Percentiles rank a stretch among this genome's conserved stretches.
phyloP scores from a whole-genome alignment of 164 flowering plant species.

The Saururus chinensis region DNA sequence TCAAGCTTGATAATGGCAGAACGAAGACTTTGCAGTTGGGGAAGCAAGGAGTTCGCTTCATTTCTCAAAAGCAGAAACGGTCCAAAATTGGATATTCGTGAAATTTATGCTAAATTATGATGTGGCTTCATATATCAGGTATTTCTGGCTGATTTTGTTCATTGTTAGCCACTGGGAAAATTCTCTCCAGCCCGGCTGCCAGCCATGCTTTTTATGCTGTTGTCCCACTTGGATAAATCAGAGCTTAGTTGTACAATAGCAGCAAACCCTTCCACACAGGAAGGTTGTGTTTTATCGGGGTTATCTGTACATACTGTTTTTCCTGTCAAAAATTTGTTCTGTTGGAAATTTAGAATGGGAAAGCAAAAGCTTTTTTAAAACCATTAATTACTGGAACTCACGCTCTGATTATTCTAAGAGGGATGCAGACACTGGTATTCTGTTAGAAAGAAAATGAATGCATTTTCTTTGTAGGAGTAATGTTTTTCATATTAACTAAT shows the following conservation, averaged over 20 bases:
- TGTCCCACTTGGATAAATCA: neutral
- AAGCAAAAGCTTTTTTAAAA: too few species aligned
- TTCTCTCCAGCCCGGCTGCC: neutral
- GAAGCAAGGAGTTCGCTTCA: constrained; percentile 79
- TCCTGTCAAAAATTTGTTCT: too few species aligned
- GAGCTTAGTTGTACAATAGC: too few species aligned
- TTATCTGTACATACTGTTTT: too few species aligned
- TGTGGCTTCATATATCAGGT: too few species aligned
- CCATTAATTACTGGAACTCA: neutral
- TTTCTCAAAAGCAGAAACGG: constrained; percentile 68
- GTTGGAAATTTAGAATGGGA: neutral
- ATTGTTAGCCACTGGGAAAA: neutral
- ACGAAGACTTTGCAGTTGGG: constrained; percentile 57
- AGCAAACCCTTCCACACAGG: too few species aligned
- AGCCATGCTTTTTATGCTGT: neutral
- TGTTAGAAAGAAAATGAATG: too few species aligned
- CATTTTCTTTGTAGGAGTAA: too few species aligned
- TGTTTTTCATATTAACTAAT: too few species aligned
- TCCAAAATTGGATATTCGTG: constrained; percentile 12
- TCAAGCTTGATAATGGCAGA: constrained; percentile 73
- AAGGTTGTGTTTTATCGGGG: too few species aligned
- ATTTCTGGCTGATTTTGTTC: neutral
- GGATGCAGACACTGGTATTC: too few species aligned
- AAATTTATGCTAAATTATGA: neutral
- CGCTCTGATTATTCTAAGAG: neutral